Percentiles rank a stretch among this genome's conserved stretches.
Conservation (phyloP, 805 yeast genomes). For the Pichia thaimueangensis region DNA sequence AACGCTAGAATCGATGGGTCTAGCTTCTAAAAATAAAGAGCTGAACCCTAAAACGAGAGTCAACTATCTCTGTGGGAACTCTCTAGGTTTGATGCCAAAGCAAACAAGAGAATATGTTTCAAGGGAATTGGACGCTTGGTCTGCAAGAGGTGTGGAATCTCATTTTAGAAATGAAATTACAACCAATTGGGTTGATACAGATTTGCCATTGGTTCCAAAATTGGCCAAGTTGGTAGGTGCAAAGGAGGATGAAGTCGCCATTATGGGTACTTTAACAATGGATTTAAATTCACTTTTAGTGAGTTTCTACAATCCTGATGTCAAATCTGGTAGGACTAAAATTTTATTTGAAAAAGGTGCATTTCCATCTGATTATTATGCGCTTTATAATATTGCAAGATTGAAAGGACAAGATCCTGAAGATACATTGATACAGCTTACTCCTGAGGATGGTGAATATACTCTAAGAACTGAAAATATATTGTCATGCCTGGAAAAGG, state of each 20-base stretch:
- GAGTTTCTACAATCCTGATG: constrained; percentile 64
- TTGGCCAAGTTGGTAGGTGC: constrained; percentile 78
- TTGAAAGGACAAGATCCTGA: constrained; percentile 48
- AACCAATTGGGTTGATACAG: constrained; percentile 81
- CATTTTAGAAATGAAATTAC: constrained; percentile 54
- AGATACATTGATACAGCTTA: constrained; percentile 56
- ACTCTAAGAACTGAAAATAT: constrained; percentile 60
- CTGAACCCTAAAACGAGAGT: constrained; percentile 21
- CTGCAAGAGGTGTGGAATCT: constrained; percentile 70
- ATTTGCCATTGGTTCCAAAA: constrained; percentile 63
- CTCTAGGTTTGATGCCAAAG: constrained; percentile 86
- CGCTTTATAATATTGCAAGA: constrained; percentile 65
- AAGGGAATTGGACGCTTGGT: constrained; percentile 79
- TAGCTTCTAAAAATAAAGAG: constrained; percentile 25
- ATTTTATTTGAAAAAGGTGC: constrained; percentile 82
- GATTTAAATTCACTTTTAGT: constrained; percentile 70
- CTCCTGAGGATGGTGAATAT: constrained; percentile 53
- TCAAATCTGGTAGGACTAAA: constrained; percentile 44
- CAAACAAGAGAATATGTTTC: constrained; percentile 49
- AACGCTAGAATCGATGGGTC: constrained; percentile 55
- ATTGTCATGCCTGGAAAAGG: constrained; percentile 43
- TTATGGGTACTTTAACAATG: constrained; percentile 80
- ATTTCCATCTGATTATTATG: constrained; percentile 89
- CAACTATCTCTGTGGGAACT: constrained; percentile 82
- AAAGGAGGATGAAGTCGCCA: constrained; percentile 66